Conservation (phyloP, 495 filamentous ascomycete genomes). For the Clavariopsis aquatica region DNA sequence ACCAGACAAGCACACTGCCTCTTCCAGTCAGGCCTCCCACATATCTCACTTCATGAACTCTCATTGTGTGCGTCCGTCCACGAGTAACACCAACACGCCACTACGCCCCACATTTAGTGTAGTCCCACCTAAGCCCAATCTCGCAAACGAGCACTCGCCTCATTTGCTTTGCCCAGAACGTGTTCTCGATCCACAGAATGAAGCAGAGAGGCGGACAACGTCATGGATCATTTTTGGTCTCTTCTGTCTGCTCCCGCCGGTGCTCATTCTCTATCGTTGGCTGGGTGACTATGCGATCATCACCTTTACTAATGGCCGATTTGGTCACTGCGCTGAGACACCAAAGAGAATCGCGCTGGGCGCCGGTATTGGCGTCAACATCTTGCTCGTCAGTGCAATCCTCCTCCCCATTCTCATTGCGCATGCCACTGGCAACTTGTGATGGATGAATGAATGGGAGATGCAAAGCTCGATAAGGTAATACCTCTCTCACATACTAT, state of each 20-base stretch:
- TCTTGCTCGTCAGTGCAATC: constrained; percentile 7
- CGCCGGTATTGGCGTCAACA: constrained; percentile 12
- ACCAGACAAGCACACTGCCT: constrained; percentile 11
- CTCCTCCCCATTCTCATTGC: constrained; percentile 19
- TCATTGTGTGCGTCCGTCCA: constrained; percentile 6
- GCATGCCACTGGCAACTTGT: constrained; percentile 11
- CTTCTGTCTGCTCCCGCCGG: constrained; percentile 24
- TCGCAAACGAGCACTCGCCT: constrained; percentile 24
- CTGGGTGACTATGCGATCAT: constrained; percentile 14
- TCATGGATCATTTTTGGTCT: constrained; percentile 30
- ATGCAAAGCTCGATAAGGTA: not conserved
- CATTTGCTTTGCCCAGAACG: constrained; percentile 27
- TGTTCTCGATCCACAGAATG: constrained; percentile 1
- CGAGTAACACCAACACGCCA: constrained; percentile 19
- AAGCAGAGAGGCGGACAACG: constrained; percentile 2
- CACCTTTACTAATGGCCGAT: constrained; percentile 10
- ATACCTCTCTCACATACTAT: not conserved
- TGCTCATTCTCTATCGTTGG: constrained; percentile 29
- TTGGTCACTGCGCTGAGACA: constrained; percentile 6
- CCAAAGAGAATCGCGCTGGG: constrained; percentile 20
- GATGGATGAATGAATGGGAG: not conserved
- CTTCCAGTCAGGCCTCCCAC: not conserved
- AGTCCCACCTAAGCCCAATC: not conserved
- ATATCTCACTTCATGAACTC: constrained; percentile 4
- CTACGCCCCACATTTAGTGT: constrained; percentile 6